These are phyloP conservation scores for Phytophthora boehmeriae DNA, from an alignment of 352 stramenopile genomes.

Conservation along the genomic window DNA sequence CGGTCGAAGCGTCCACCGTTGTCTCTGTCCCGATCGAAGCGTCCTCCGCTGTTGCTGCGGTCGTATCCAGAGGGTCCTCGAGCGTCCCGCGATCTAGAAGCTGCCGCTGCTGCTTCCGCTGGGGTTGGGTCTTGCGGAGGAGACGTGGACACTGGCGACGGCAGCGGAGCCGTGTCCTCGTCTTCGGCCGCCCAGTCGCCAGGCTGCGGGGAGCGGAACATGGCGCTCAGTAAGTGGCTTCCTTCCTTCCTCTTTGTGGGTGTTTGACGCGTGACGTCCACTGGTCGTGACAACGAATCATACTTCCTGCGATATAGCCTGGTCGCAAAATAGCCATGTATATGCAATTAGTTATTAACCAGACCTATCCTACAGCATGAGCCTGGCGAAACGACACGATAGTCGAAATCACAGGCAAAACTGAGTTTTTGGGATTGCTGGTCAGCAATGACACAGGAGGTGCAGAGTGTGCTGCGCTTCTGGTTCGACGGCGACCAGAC, in stretches of 20 bases:
- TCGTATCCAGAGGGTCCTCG: slow-evolving; percentile 3
- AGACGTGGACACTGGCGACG: background rate
- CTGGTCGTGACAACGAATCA: background rate
- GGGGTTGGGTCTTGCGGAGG: background rate
- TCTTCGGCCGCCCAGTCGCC: slow-evolving; percentile 82
- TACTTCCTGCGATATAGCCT: background rate
- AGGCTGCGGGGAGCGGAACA: slow-evolving; percentile 75
- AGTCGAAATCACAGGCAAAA: slow-evolving; percentile 23
- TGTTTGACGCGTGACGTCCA: slow-evolving; percentile 7
- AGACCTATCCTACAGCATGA: too few relatives aligned
- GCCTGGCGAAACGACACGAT: background rate
- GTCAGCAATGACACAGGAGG: slow-evolving; percentile 22
- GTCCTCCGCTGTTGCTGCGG: slow-evolving; percentile 6
- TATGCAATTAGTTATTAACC: too few relatives aligned
- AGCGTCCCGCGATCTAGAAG: slow-evolving; percentile 4
- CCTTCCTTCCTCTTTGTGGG: slow-evolving; percentile 1
- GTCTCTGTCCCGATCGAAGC: slow-evolving; percentile 24
- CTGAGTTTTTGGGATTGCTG: slow-evolving; percentile 2
- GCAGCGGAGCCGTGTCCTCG: slow-evolving; percentile 45
- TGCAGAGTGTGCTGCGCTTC: slow-evolving; percentile 53
- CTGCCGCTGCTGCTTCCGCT: background rate
- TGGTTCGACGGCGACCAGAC: slow-evolving; percentile 64
- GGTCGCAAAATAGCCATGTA: too few relatives aligned
- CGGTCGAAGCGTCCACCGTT: slow-evolving; percentile 22
- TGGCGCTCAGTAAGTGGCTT: slow-evolving; percentile 20